Base-by-base conservation (phyloP, 148 eudicot genomes). In the Rhododendron kiyosumense region DNA sequence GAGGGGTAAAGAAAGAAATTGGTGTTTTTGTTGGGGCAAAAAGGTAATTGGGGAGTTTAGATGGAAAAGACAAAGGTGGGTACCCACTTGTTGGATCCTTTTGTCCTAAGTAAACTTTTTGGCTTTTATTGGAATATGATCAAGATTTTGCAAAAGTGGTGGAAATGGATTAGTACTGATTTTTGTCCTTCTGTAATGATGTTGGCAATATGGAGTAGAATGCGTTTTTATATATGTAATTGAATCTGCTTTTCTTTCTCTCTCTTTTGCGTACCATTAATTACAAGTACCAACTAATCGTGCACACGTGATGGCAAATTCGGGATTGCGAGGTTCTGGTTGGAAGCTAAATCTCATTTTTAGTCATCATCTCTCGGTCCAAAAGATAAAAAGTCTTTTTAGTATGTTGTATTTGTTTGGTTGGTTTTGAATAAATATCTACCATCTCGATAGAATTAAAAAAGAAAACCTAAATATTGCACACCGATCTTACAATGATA, bases 61-160 rank as follows among this genome's bases (percentile, higher is more conserved):
- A 82, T 63, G 83, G 83, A 87, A 52, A 49, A 80, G 85, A 89
- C 79, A 73, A 51, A 81, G 87, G 87, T 78, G 76, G 85, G 87
- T 81, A 85, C 86, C 88, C 87, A 83, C 78, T 84, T 86, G 88
- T 82, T 89, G 82, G 88, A 65, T 85, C 76, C 85, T 80, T 91
- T 91, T 91, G 89, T 84, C 88, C 9, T 0, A 17, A 7, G 22
- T 67, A 67, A 83, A 46, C 75, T 85, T 92, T 91, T 86, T 88
- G 89, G 89, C 83, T 85, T 87, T 65, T 88, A 81, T 89, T 90
- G 91, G 89, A 88, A 67, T 26, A 86, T 85, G 85, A 88, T 71
- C 32, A 13, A 51, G 79, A 71, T 90, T 84, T 83, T 87, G 88
- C 71, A 52, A 87, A 87, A 85, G 79, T 84, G 86, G 83, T 81